phyloP scores from a whole-genome alignment of 441 rosid species.

The Populus hybrid region DNA sequence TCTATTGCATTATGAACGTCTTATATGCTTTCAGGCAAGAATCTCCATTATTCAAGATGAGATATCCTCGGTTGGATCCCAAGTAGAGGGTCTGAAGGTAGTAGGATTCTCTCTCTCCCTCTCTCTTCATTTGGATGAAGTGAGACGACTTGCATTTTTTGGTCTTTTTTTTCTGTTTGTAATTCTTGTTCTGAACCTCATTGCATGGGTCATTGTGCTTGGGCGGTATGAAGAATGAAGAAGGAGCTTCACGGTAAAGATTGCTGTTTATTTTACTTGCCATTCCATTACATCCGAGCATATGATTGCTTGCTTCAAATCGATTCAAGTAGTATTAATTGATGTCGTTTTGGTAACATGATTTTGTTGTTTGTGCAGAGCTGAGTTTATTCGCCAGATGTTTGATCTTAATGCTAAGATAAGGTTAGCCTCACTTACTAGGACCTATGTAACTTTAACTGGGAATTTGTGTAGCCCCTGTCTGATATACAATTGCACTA shows the following conservation, averaged over 20 bases:
- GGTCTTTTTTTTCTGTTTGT: background rate
- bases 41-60: slow-evolving; percentile 41
- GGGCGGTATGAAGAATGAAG: slow-evolving; percentile 43
- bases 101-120: background rate
- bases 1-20: background rate
- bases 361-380: slow-evolving; percentile 38
- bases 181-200: background rate
- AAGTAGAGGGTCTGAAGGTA: slow-evolving; percentile 51
- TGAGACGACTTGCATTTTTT: background rate
- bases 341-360: background rate
- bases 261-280: background rate
- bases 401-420: slow-evolving; percentile 45
- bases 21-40: slow-evolving; percentile 35
- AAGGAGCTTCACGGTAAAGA: slow-evolving; percentile 42
- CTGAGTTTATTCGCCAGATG: slow-evolving; percentile 66
- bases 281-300: background rate
- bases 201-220: slow-evolving; percentile 18
- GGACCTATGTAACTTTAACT: background rate
- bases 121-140: background rate
- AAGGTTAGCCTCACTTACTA: slow-evolving; percentile 41
- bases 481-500: background rate
- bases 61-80: slow-evolving; percentile 35
- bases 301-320: background rate
- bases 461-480: background rate
- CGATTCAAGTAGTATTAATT: no score